Conservation (phyloP, 768 basidiomycete species). For the Podaxis carcinomalis region DNA sequence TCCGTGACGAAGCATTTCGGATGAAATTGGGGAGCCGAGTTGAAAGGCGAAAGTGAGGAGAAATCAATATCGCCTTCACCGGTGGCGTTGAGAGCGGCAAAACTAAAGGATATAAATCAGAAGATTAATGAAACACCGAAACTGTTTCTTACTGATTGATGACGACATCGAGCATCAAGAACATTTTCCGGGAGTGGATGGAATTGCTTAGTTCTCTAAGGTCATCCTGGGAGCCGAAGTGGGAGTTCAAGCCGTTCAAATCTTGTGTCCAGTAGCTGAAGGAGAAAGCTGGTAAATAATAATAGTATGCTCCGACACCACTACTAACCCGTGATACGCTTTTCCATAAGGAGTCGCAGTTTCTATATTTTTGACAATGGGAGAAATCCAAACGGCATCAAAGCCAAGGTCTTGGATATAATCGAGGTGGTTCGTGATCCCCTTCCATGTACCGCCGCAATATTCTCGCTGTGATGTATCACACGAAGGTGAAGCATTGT, state of each 20-base stretch:
- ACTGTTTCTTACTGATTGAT: conserved; percentile 59
- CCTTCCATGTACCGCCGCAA: conserved; percentile 71
- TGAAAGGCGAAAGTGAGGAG: conserved; percentile 25
- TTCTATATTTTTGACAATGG: conserved; percentile 60
- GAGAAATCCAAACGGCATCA: conserved; percentile 77
- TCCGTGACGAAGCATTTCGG: conserved; percentile 63
- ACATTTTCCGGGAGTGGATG: conserved; percentile 59
- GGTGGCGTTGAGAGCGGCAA: conserved; percentile 16
- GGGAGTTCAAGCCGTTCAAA: conserved; percentile 56
- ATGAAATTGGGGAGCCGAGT: conserved; percentile 40
- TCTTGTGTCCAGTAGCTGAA: conserved; percentile 44
- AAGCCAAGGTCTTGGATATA: conserved; percentile 75
- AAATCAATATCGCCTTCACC: conserved; percentile 21
- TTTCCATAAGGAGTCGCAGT: conserved; percentile 60
- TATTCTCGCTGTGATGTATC: conserved; percentile 39
- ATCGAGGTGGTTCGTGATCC: conserved; percentile 60
- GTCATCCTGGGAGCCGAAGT: conserved; percentile 69
- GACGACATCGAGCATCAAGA: conserved; percentile 71
- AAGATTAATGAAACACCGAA: conserved; percentile 14
- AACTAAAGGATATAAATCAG: conserved; percentile 9
- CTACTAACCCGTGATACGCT: conserved; percentile 66
- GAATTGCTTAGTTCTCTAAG: conserved; percentile 60
- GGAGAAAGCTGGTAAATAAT: not conserved
- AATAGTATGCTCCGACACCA: not conserved
- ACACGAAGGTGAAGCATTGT: conserved; percentile 31